A percentile compares a stretch with the other conserved stretches of the same genome.
Conservation (phyloP, 768 basidiomycete species). For the Brasilioporus rufonigricans region DNA sequence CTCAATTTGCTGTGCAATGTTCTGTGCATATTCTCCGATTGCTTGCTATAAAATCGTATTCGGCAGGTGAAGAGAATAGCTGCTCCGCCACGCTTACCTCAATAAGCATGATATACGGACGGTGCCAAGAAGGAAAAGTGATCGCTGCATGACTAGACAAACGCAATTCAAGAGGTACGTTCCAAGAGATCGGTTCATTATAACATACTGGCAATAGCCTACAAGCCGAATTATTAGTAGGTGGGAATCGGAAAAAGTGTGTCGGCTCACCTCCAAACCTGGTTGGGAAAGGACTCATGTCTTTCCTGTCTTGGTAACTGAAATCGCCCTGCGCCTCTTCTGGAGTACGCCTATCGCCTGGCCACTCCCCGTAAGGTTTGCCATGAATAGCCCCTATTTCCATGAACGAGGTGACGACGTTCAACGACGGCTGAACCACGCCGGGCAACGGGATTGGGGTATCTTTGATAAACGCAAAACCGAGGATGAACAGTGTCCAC, state of each 20-base stretch:
- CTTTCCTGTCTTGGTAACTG: conserved; percentile 20
- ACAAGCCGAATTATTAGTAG: background rate
- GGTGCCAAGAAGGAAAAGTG: conserved; percentile 27
- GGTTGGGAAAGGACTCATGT: conserved; percentile 24
- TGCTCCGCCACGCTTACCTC: conserved; percentile 11
- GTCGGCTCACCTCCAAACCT: conserved; percentile 24
- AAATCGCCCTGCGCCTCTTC: conserved; percentile 17
- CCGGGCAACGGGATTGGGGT: conserved; percentile 12
- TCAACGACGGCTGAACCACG: conserved; percentile 14
- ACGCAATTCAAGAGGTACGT: background rate
- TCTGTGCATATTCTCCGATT: conserved; percentile 24
- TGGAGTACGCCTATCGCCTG: conserved; percentile 20
- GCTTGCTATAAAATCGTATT: conserved; percentile 20
- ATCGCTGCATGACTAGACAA: conserved; percentile 18
- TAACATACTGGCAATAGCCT: conserved; percentile 30
- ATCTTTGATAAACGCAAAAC: conserved; percentile 15
- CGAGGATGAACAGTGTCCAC: conserved; percentile 27
- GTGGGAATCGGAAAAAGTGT: background rate
- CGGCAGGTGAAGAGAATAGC: background rate
- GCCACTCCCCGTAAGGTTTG: conserved; percentile 25
- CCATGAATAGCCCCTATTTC: conserved; percentile 26
- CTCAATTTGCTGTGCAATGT: conserved; percentile 26
- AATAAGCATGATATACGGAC: conserved; percentile 28
- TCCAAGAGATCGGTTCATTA: background rate
- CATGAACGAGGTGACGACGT: conserved; percentile 12